phyloP scores from a whole-genome alignment of 2,329 filamentous ascomycete species.

The Cercospora sp. region DNA sequence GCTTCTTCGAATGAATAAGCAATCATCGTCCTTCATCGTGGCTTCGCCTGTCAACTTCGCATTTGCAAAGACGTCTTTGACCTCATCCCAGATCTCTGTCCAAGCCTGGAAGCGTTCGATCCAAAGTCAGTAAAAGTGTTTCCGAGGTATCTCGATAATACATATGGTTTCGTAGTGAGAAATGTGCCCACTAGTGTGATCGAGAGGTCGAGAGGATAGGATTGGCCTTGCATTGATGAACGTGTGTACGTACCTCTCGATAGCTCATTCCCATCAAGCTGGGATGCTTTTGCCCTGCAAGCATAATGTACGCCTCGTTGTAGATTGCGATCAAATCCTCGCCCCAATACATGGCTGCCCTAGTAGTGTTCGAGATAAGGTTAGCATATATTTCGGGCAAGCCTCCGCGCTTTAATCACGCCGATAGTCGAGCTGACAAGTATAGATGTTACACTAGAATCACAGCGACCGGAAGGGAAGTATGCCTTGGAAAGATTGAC shows the following conservation, averaged over 20 bases:
- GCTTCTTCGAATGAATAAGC: slow-evolving; percentile 68
- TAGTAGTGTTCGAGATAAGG: not conserved
- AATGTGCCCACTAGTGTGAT: not conserved
- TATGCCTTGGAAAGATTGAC: not conserved
- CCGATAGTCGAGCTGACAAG: not conserved
- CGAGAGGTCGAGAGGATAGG: not conserved
- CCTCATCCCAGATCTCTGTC: slow-evolving; percentile 71
- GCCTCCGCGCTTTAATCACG: not conserved
- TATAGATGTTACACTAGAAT: not conserved
- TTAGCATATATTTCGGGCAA: not conserved
- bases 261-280: slow-evolving; percentile 72
- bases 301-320: slow-evolving; percentile 68
- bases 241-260: slow-evolving; percentile 31
- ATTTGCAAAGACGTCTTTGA: slow-evolving; percentile 66
- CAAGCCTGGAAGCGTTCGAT: slow-evolving; percentile 53
- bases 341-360: slow-evolving; percentile 35
- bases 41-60: slow-evolving; percentile 71
- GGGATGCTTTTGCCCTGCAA: slow-evolving; percentile 77
- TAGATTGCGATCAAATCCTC: slow-evolving; percentile 66
- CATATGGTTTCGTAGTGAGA: not conserved
- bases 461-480: not conserved
- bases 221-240: slow-evolving; percentile 27
- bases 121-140: not conserved
- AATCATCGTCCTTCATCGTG: slow-evolving; percentile 82
- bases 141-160: not conserved